These are phyloP conservation scores for Dianthus caryophyllus DNA, from an alignment of 148 eudicot species.

Conservation along the genomic window DNA sequence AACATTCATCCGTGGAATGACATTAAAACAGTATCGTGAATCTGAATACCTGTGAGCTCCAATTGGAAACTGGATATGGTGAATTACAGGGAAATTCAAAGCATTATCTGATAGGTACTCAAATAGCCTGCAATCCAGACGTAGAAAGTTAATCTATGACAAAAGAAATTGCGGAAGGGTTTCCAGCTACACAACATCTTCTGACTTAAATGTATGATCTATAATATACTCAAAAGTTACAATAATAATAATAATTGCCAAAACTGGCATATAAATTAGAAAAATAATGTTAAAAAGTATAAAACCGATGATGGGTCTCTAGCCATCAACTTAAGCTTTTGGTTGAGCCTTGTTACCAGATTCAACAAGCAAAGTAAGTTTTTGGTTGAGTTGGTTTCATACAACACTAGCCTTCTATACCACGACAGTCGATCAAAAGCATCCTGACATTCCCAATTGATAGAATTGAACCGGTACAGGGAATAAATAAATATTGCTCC, in stretches of 20 bases:
- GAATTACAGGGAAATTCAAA: slow-evolving; percentile 81
- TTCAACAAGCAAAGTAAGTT: no score
- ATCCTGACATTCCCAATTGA: neutral
- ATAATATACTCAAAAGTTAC: neutral
- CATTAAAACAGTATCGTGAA: neutral
- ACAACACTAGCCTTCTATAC: neutral
- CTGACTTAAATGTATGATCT: neutral
- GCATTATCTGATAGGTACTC: slow-evolving; percentile 75
- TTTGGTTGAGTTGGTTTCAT: no score
- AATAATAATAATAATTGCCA: neutral
- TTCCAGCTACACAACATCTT: neutral
- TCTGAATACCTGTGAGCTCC: slow-evolving; percentile 62
- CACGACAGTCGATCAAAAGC: neutral
- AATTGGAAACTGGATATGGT: slow-evolving; percentile 75
- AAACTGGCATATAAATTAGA: no score
- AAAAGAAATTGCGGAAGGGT: neutral
- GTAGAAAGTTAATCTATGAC: slow-evolving; percentile 12
- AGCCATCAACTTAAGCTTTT: no score
- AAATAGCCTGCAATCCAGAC: slow-evolving; percentile 65
- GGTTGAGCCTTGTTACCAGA: no score
- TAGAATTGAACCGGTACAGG: neutral
- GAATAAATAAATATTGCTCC: no score
- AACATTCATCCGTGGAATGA: slow-evolving; percentile 9
- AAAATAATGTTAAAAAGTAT: no score
- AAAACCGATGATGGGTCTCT: no score